These are phyloP conservation scores for Sanchytrium tribonematis DNA, from an alignment of 371 early-diverging fungal genomes.

Conservation along the genomic window DNA sequence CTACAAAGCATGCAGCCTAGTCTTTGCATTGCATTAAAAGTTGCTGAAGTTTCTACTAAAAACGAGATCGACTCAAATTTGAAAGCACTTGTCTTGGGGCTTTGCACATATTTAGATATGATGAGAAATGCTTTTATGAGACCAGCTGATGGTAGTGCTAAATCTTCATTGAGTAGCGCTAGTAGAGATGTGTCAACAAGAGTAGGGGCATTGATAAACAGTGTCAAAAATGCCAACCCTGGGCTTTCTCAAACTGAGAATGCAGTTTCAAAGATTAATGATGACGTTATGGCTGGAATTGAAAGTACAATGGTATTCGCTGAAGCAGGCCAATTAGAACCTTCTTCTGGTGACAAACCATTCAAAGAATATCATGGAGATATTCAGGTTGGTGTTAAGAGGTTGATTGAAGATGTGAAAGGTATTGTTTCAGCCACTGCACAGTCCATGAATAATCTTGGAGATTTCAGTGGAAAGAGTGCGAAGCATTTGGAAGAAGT, in stretches of 20 bases:
- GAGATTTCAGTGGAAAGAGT: neutral
- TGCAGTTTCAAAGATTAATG: neutral
- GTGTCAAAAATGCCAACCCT: neutral
- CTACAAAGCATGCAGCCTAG: neutral
- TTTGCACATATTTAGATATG: neutral
- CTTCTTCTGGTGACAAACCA: slow-evolving; percentile 11
- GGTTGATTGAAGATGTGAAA: slow-evolving; percentile 14
- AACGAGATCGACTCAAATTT: neutral
- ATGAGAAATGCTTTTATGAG: neutral
- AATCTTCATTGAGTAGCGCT: neutral
- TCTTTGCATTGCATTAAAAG: neutral
- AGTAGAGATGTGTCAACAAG: neutral
- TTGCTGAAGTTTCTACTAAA: neutral
- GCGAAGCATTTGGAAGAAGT: neutral
- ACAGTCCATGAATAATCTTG: slow-evolving; percentile 1
- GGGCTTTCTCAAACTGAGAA: neutral
- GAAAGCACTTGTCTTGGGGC: neutral
- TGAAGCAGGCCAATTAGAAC: slow-evolving; percentile 18
- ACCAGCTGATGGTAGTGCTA: neutral
- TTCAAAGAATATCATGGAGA: slow-evolving; percentile 15
- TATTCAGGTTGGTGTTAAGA: slow-evolving; percentile 11
- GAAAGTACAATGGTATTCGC: slow-evolving; percentile 18
- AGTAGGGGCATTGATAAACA: neutral
- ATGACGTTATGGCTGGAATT: slow-evolving; percentile 12
- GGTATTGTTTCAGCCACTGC: slow-evolving; percentile 8